A percentile compares a stretch with the other conserved stretches of the same genome.
phyloP scores from a whole-genome alignment of 495 filamentous ascomycete genomes.

The Talaromyces wortmannii region DNA sequence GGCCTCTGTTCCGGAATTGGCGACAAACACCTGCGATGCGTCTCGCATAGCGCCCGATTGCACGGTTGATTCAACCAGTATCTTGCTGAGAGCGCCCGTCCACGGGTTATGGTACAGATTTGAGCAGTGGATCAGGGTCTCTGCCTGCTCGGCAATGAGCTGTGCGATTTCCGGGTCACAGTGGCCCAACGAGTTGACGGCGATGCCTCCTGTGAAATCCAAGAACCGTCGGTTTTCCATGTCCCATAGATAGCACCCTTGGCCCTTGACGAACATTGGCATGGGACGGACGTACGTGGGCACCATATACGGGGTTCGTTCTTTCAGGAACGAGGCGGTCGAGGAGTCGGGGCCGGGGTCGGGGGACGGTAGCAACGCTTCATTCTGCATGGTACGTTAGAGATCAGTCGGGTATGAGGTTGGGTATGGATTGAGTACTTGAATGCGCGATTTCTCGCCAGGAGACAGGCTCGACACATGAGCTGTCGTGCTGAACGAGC shows the following conservation, averaged over 20 bases:
- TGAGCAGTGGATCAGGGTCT: constrained; percentile 78
- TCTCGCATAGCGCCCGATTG: constrained; percentile 73
- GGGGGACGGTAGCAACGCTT: constrained; percentile 59
- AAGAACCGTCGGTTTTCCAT: constrained; percentile 82
- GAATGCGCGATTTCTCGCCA: constrained; percentile 1
- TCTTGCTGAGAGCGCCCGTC: constrained; percentile 78
- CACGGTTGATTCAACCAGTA: constrained; percentile 72
- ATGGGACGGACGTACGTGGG: constrained; percentile 89
- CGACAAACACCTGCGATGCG: constrained; percentile 80
- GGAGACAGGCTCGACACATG: neutral
- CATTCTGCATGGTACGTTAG: constrained; percentile 36
- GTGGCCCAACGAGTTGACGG: constrained; percentile 89
- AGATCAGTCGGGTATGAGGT: neutral
- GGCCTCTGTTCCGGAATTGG: constrained; percentile 90
- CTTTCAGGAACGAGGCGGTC: constrained; percentile 64
- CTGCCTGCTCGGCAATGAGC: constrained; percentile 69
- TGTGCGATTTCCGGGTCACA: constrained; percentile 64
- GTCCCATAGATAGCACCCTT: constrained; percentile 85
- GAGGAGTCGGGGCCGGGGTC: constrained; percentile 75
- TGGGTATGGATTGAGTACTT: neutral
- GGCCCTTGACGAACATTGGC: constrained; percentile 79
- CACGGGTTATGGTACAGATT: constrained; percentile 96
- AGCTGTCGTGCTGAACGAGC: constrained; percentile 6
- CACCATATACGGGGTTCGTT: constrained; percentile 81
- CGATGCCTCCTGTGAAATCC: constrained; percentile 93